Evolutionary conservation across 495 filamentous ascomycete species (phyloP), one percentile per base, ranked within the genome.

Genomic region (Terfezia boudieri): DNA sequence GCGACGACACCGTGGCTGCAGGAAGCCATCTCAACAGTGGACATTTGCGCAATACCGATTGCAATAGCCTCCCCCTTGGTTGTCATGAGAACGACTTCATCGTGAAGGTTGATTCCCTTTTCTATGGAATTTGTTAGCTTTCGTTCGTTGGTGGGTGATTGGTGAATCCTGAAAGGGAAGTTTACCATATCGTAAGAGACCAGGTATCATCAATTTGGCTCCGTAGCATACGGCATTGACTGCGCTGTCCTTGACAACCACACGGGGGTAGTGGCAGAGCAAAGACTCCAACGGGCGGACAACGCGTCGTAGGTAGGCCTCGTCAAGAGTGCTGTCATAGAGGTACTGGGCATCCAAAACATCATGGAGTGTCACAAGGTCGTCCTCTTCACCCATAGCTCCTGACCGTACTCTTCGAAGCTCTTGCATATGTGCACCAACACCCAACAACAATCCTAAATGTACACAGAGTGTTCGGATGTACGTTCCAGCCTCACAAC

Each of bases 1-100:
- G 92, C 90, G 49, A 96, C 89, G 36, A 93, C 83, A 59, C 92
- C 92, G 68, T 98, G 92, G 66, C 93, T 85, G 68, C 87, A 94
- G 49, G 83, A 84, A 9, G 83, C 78, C 64, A 98, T 79, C 68
- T 92, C 85, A 54, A 89, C 84, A 2, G 86, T 86, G 12, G 83
- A 88, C 88, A 96, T 96, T 69, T 88, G 84, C 16, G 90, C 86
- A 62, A 94, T 89, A 62, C 82, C 90, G 41, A 96, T 75, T 50
- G 90, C 90, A 60, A 98, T 94, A 20, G 90, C 90, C 71, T 98
- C 90, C 57, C 90, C 90, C 74, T 98, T 98, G 56, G 88, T 95
- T 35, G 89, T 95, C 77, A 96, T 94, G 46, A 98, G 71, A 32
- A 98, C 87, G 65, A 98, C 83, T 66, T 95, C 87, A 64, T 92